Evolutionary conservation across 768 basidiomycete genomes (phyloP).

Genomic region (Butyriboletus loyo): DNA sequence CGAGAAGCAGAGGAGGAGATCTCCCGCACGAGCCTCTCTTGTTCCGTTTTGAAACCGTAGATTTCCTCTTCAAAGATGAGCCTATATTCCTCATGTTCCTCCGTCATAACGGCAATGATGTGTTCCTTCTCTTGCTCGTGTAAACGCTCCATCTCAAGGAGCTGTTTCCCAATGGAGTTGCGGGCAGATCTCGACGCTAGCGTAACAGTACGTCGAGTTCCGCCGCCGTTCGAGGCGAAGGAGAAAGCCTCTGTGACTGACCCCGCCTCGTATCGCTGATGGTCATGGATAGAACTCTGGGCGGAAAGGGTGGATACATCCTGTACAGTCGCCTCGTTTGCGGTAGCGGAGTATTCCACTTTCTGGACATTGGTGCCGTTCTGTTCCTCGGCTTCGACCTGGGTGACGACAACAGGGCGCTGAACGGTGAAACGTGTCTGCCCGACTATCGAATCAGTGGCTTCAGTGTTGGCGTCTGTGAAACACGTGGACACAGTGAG

Average conservation of each 20-base stretch:
- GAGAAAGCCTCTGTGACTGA: no score
- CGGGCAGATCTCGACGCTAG: background rate
- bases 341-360: no score
- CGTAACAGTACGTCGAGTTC: background rate
- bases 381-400: background rate
- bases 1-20: background rate
- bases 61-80: background rate
- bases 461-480: no score
- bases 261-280: background rate
- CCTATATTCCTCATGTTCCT: background rate
- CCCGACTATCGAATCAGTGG: no score
- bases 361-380: background rate
- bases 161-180: background rate
- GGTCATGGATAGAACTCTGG: no score
- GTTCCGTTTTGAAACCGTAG: background rate
- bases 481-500: background rate
- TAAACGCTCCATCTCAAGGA: background rate
- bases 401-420: no score
- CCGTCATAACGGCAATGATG: background rate
- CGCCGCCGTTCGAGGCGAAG: background rate
- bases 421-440: no score
- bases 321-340: no score
- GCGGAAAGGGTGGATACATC: no score
- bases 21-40: background rate
- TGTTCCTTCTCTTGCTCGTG: conserved; percentile 6